Conservation (phyloP, 176 grass and related monocot genomes). For the Neostapfia colusana region DNA sequence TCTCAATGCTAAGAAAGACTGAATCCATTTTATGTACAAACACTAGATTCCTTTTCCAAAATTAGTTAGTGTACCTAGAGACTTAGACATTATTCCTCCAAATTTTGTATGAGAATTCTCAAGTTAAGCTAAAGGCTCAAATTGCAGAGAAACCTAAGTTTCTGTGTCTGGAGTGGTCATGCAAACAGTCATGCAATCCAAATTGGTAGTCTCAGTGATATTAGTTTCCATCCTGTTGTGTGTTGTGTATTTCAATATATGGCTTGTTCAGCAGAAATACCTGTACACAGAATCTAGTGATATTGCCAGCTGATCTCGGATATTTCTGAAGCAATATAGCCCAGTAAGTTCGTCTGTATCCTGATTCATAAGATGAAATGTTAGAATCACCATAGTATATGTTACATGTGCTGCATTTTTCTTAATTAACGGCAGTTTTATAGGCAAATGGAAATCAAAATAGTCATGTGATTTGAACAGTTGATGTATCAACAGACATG, state of each 20-base stretch:
- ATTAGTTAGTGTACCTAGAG: neutral
- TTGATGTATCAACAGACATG: slow-evolving; percentile 9
- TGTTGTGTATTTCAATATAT: slow-evolving; percentile 2
- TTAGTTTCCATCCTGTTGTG: slow-evolving; percentile 2
- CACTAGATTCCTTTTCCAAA: neutral
- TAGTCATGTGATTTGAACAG: neutral
- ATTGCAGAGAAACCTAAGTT: slow-evolving; percentile 2
- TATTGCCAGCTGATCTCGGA: slow-evolving; percentile 83
- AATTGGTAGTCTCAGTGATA: slow-evolving; percentile 7
- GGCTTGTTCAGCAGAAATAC: slow-evolving; percentile 40
- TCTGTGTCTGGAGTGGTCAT: neutral
- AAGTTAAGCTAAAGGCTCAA: neutral
- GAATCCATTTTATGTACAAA: slow-evolving; percentile 20
- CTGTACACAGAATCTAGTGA: slow-evolving; percentile 92
- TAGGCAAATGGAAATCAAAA: slow-evolving; percentile 15
- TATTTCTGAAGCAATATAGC: slow-evolving; percentile 94
- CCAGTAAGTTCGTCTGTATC: slow-evolving; percentile 93
- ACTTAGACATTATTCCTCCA: neutral
- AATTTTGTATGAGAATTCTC: neutral
- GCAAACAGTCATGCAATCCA: slow-evolving; percentile 19
- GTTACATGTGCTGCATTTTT: slow-evolving; percentile 13
- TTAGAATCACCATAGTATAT: slow-evolving; percentile 16
- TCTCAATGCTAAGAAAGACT: neutral
- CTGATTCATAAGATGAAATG: slow-evolving; percentile 49
- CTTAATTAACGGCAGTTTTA: neutral